Conservation (phyloP, 768 basidiomycete species). For the Trametopsis cervina region DNA sequence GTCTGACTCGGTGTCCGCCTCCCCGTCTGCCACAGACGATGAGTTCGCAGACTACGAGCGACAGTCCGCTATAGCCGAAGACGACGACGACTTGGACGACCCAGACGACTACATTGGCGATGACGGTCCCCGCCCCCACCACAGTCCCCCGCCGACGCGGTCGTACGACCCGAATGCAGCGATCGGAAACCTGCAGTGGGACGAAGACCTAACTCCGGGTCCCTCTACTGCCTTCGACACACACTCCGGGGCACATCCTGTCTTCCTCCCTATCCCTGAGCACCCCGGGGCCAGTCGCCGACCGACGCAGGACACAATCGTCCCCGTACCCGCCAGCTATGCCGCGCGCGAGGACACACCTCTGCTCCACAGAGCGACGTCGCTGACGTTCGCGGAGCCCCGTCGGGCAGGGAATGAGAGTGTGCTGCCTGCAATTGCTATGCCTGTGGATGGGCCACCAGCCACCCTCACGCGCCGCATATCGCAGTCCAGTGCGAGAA, state of each 20-base stretch:
- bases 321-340: conserved; percentile 1
- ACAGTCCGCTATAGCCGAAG: conserved; percentile 16
- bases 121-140: neutral
- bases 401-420: neutral
- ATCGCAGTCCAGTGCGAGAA: conserved; percentile 13
- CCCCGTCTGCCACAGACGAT: conserved; percentile 36
- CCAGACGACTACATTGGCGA: conserved; percentile 8
- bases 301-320: conserved; percentile 2
- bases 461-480: conserved; percentile 7
- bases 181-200: conserved; percentile 22
- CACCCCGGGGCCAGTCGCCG: conserved; percentile 8
- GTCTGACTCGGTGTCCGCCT: conserved; percentile 50
- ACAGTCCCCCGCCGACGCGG: conserved; percentile 3
- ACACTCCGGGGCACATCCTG: neutral
- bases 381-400: conserved; percentile 9
- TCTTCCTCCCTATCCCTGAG: conserved; percentile 10
- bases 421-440: conserved; percentile 2
- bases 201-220: conserved; percentile 19
- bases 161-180: conserved; percentile 11
- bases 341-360: conserved; percentile 18
- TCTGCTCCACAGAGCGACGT: conserved; percentile 10
- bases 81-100: conserved; percentile 9
- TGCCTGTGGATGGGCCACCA: conserved; percentile 5
- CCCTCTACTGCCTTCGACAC: conserved; percentile 2
- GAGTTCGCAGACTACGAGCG: conserved; percentile 25